Base-by-base conservation (phyloP, 2,329 filamentous ascomycete genomes). In the Pestalotiopsis sp. region DNA sequence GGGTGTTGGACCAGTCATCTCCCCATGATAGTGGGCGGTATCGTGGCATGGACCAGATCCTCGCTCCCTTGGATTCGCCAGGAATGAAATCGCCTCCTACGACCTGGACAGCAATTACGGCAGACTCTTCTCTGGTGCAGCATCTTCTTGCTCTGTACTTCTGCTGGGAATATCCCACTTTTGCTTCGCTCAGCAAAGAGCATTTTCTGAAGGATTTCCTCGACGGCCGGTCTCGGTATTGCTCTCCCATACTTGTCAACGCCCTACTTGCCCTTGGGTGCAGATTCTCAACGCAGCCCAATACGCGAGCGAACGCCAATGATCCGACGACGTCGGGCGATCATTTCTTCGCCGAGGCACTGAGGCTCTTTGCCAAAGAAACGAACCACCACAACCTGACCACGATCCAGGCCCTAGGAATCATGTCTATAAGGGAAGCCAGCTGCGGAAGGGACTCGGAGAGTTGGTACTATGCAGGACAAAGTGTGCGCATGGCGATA, bases 131-230 rank as follows among this genome's bases (percentile, higher is more conserved):
- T 13, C 83, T 93, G 38, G 87, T 93, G 1, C 84, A 90, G 70
- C 89, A 91, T 73, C 82, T 93, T 11, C 79, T 93, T 66, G 84
- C 87, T 0, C 81, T 92, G 39, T 93, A 93, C 79, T 93, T 93
- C 72, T 92, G 90, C 81, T 93, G 91, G 87, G 88, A 92, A 72
- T 93, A 94, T 76, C 90, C 92, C 2, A 93, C 91, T 13, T 93
- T 93, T 78, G 88, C 91, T 3, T 88, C 92, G 2, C 85, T 94
- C 59, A 92, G 90, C 75, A 91, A 92, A 75, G 90, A 92, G 73
- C 88, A 91, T 74, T 93, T 93, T 73, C 81, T 91, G 68, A 84
- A 84, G 65, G 91, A 93, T 77, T 92, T 92, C 74, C 80, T 83
- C 49, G 82, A 85, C 11, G 90, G 89, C 1, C 82, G 86, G 20